phyloP scores from a whole-genome alignment of 2,329 filamentous ascomycete genomes.

The Aspergillus pseudoterreus region DNA sequence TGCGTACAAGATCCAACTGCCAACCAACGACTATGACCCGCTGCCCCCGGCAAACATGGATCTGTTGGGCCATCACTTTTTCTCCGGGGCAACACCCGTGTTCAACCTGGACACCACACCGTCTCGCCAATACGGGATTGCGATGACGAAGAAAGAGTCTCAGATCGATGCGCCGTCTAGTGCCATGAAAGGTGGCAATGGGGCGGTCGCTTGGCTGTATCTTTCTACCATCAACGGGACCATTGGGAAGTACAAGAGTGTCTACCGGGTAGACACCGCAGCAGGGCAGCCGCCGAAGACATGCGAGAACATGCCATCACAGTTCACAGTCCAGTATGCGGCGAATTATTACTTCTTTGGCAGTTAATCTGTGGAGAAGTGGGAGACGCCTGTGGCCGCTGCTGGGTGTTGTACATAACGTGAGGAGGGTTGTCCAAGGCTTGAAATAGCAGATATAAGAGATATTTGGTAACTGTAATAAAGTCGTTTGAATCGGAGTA shows the following conservation, averaged over 20 bases:
- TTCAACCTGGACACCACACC: slow-evolving; percentile 69
- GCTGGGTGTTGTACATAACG: not conserved
- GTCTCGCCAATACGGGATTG: slow-evolving; percentile 50
- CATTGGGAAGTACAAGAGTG: slow-evolving; percentile 65
- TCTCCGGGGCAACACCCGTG: slow-evolving; percentile 66
- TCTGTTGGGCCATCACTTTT: slow-evolving; percentile 77
- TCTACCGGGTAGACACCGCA: slow-evolving; percentile 81
- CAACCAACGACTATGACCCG: slow-evolving; percentile 30
- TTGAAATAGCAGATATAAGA: too few species aligned
- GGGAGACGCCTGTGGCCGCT: not conserved
- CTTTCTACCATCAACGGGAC: slow-evolving; percentile 53
- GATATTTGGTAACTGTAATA: too few species aligned
- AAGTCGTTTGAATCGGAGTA: not conserved
- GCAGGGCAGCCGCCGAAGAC: slow-evolving; percentile 72
- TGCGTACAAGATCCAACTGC: slow-evolving; percentile 64
- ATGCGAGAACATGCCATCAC: slow-evolving; percentile 61
- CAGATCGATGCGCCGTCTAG: slow-evolving; percentile 60
- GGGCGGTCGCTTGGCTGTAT: slow-evolving; percentile 77
- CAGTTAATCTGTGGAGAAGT: slow-evolving; percentile 12
- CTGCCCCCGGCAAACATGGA: slow-evolving; percentile 55
- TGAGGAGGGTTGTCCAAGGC: not conserved
- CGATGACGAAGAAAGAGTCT: slow-evolving; percentile 60
- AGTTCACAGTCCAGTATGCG: slow-evolving; percentile 74
- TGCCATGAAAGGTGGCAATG: slow-evolving; percentile 58
- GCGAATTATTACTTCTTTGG: slow-evolving; percentile 70